Conservation (phyloP, 345 rosid genomes). For the Clarkia xantiana region DNA sequence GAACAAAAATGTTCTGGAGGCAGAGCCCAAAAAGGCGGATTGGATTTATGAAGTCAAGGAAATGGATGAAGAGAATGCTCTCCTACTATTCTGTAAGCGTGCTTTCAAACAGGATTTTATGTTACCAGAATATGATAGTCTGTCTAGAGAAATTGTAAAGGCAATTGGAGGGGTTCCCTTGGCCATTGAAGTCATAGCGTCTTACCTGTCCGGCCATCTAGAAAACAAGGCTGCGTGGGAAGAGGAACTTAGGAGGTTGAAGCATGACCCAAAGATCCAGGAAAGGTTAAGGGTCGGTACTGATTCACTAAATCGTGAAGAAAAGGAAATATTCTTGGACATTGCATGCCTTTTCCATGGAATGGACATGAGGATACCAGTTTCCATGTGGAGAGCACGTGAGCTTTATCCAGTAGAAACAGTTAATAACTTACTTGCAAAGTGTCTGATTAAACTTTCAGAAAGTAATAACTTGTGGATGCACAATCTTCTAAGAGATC, state of each 20-base stretch:
- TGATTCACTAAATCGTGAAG: neutral
- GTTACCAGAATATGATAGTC: neutral
- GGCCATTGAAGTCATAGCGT: conserved; percentile 8
- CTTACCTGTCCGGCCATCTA: neutral
- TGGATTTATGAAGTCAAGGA: fast-evolving
- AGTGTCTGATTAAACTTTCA: neutral
- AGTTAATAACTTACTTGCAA: neutral
- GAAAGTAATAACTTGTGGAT: conserved; percentile 1
- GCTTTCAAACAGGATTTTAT: conserved; percentile 5
- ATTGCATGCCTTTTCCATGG: conserved; percentile 1
- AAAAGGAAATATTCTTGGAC: conserved; percentile 11
- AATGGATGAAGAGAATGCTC: neutral
- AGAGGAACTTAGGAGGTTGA: neutral
- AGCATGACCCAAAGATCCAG: neutral
- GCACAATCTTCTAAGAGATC: neutral
- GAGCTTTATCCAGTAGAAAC: neutral
- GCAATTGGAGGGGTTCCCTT: conserved; percentile 7
- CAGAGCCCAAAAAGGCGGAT: neutral
- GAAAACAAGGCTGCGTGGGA: neutral
- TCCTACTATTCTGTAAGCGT: conserved; percentile 4
- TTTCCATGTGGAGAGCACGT: neutral
- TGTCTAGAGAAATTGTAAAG: neutral
- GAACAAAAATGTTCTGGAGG: neutral
- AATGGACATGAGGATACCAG: neutral
- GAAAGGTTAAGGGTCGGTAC: conserved; percentile 2